These are phyloP conservation scores for Metschnikowia matae DNA, from an alignment of 805 yeast genomes.

Conservation along the genomic window DNA sequence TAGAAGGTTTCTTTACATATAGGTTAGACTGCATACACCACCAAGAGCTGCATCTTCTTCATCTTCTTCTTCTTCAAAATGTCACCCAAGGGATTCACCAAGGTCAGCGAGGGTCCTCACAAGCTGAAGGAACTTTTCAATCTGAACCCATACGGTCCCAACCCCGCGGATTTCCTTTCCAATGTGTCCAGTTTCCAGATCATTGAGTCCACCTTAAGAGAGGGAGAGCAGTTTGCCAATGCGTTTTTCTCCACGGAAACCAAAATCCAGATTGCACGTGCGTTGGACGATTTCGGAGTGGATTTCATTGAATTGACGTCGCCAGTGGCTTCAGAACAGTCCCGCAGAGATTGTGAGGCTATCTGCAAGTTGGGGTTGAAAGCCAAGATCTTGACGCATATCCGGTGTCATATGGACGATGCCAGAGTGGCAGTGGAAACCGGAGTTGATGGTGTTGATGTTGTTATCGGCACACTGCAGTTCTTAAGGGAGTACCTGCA, in stretches of 20 bases:
- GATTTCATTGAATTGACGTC: constrained; percentile 97
- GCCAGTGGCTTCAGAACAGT: constrained; percentile 96
- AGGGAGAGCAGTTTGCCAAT: constrained; percentile 98
- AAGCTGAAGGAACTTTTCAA: constrained; percentile 19
- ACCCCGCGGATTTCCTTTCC: constrained; percentile 87
- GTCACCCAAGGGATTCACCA: constrained; percentile 34
- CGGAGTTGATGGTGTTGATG: constrained; percentile 99
- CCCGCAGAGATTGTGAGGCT: constrained; percentile 92
- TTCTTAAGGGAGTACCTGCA: constrained; percentile 92
- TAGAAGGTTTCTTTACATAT: too few relatives aligned
- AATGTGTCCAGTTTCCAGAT: constrained; percentile 86
- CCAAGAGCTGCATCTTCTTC: neutral
- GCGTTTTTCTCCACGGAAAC: constrained; percentile 93
- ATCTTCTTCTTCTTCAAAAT: constrained; percentile 17
- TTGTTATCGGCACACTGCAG: constrained; percentile 95
- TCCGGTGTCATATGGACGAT: constrained; percentile 98
- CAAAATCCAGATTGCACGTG: constrained; percentile 95
- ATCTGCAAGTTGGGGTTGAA: constrained; percentile 95
- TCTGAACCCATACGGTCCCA: constrained; percentile 87
- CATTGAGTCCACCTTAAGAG: constrained; percentile 93
- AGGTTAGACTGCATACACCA: neutral
- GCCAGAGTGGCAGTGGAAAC: constrained; percentile 96
- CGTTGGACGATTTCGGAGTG: constrained; percentile 95
- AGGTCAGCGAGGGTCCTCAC: constrained; percentile 34
- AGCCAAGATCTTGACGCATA: constrained; percentile 94